phyloP scores from a whole-genome alignment of 2,329 filamentous ascomycete species.

The Annulohypoxylon truncatum region DNA sequence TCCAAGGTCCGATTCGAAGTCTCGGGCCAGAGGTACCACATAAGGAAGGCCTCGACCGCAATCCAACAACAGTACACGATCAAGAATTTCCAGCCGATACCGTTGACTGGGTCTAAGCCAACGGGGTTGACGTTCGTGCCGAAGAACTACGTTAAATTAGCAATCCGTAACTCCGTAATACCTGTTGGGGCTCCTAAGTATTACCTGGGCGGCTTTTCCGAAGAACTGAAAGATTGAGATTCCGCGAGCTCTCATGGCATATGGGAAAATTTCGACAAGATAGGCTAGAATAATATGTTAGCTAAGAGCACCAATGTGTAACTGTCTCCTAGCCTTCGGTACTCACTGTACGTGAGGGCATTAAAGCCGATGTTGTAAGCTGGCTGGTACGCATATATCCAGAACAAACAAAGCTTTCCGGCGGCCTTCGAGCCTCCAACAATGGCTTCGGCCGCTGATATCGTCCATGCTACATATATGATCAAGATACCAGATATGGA shows the following conservation, averaged over 20 bases:
- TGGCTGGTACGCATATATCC: conserved; percentile 66
- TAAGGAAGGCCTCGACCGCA: conserved; percentile 55
- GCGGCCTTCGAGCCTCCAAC: conserved; percentile 47
- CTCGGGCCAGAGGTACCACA: conserved; percentile 83
- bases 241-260: conserved; percentile 64
- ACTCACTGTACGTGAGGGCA: conserved; percentile 67
- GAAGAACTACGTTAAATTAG: conserved; percentile 54
- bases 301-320: not conserved
- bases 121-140: conserved; percentile 52
- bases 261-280: conserved; percentile 66
- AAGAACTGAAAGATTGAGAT: conserved; percentile 56
- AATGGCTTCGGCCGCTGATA: conserved; percentile 55
- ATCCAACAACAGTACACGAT: conserved; percentile 49
- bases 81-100: conserved; percentile 48
- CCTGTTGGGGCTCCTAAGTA: not conserved
- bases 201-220: conserved; percentile 47
- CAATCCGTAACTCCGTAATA: not conserved
- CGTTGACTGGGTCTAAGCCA: conserved; percentile 49
- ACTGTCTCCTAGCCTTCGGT: not conserved
- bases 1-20: conserved; percentile 81
- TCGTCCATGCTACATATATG: conserved; percentile 67
- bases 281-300: conserved; percentile 49
- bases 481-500: conserved; percentile 63
- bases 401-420: conserved; percentile 60
- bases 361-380: conserved; percentile 72